phyloP scores from a whole-genome alignment of 306 rosid species.

The Trifolium repens region DNA sequence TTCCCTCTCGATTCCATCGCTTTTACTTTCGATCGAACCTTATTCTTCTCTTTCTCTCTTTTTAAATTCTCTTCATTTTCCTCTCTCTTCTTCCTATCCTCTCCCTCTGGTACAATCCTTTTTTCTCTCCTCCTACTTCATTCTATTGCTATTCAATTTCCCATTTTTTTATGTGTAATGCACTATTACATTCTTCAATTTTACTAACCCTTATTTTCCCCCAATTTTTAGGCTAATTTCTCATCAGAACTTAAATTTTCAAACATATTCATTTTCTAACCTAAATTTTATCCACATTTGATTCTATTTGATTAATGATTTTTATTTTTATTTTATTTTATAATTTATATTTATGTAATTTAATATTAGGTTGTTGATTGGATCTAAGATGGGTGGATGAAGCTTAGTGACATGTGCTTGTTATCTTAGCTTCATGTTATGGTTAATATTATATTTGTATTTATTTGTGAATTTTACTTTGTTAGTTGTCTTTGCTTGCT shows the following conservation, averaged over 20 bases:
- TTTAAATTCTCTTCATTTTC: conserved; percentile 30
- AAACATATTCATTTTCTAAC: neutral
- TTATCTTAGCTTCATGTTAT: conserved; percentile 46
- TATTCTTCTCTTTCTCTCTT: conserved; percentile 28
- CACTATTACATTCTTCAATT: neutral
- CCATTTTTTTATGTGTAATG: neutral
- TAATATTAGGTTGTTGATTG: conserved; percentile 41
- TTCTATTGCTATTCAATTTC: neutral
- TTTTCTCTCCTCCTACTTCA: neutral
- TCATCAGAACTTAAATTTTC: conserved; percentile 2
- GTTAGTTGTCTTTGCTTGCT: conserved; percentile 60
- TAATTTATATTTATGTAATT: neutral
- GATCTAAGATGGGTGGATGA: conserved; percentile 49
- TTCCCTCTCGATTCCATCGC: conserved; percentile 55
- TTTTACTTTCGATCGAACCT: conserved; percentile 48
- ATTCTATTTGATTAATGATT: neutral
- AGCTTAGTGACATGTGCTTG: conserved; percentile 61
- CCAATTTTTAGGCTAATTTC: conserved; percentile 5
- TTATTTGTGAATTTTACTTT: conserved; percentile 37
- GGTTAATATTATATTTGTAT: conserved; percentile 52
- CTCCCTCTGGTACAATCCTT: conserved; percentile 41
- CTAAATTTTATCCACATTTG: neutral
- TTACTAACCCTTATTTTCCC: neutral
- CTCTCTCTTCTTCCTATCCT: neutral
- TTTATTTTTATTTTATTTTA: neutral